Conservation (phyloP, 306 rosid species). For the Citrullus amarus region DNA sequence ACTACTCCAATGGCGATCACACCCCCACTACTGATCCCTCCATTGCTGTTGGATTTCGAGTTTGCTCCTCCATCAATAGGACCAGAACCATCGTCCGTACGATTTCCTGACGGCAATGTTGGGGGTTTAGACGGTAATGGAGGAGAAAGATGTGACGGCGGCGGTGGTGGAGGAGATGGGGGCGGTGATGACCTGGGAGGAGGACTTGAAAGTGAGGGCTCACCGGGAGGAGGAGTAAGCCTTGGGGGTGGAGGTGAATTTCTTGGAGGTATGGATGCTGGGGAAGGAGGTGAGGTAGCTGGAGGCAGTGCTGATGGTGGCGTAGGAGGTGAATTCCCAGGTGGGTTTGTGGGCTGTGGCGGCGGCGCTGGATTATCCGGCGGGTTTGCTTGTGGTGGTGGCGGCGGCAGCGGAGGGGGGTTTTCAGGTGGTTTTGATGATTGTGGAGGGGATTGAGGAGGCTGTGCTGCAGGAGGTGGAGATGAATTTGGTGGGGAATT, state of each 20-base stretch:
- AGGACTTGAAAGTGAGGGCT: constrained; percentile 29
- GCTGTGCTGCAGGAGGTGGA: constrained; percentile 12
- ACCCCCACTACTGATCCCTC: constrained; percentile 42
- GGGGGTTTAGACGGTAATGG: constrained; percentile 16
- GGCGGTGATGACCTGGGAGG: constrained; percentile 27
- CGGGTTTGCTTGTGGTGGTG: constrained; percentile 23
- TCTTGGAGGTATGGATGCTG: constrained; percentile 9
- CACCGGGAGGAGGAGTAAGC: constrained; percentile 24
- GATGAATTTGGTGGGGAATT: constrained; percentile 14
- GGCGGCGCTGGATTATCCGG: constrained; percentile 27
- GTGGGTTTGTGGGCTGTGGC: not conserved
- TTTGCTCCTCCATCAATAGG: constrained; percentile 20
- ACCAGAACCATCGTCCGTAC: constrained; percentile 1
- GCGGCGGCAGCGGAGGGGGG: constrained; percentile 18
- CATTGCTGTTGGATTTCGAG: constrained; percentile 21
- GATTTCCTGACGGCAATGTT: constrained; percentile 11
- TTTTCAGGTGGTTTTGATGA: constrained; percentile 28
- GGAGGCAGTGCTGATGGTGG: constrained; percentile 12
- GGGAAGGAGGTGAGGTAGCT: constrained; percentile 17
- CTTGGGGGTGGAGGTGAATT: constrained; percentile 33
- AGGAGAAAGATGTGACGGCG: constrained; percentile 17
- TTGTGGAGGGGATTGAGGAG: constrained; percentile 26
- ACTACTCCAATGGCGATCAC: constrained; percentile 34
- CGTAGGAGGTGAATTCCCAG: constrained; percentile 12
- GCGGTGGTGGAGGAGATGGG: constrained; percentile 31